Evolutionary conservation across 257 asterid genomes (phyloP), one percentile per base, ranked within the genome.

Genomic region (Plantago elongata): DNA sequence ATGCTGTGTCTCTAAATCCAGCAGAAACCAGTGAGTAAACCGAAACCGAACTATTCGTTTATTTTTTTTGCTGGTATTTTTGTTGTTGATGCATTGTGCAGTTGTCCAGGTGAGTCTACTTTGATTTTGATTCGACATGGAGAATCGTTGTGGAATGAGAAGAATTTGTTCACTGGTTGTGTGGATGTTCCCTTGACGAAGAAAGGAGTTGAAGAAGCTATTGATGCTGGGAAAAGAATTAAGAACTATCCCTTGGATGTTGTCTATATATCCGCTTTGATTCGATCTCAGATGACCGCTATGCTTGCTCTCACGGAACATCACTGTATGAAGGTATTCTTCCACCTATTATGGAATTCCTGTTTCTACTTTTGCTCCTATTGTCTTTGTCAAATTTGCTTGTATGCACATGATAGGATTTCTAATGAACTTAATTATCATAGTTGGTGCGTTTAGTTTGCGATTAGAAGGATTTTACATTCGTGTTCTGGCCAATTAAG

Each of bases 71-170:
- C 12, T 22, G 56, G 7, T 57, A 52, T 54, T 54, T 57, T n/a
- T 5, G 12, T 52, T 51, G 9, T 14, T 66, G 52, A 47, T 63
- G 22, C 55, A 49, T 46, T 37, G 29, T 61, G 14, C 17, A 22
- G 69, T 50, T 60, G 37, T 61, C 46, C 73, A 90, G 93, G 81
- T 55, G 95, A 90, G 66, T 85, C 93, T 60, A 57, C 78, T 61
- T 79, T 90, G 78, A 85, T 90, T 52, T 76, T 90, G 78, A 69
- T 90, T 74, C 69, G 97, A 45, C 97, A 90, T 58, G 97, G 97
- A 57, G 95, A 90, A 68, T 90, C 97, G n/a, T 83, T 83, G 96
- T 90, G 97, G 97, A 90, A 90, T 5, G 97, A 87, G 79, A 90
- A 90, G 79, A 87, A 90, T 69, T 81, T 87, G 51, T 90, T 90